phyloP scores from a whole-genome alignment of 176 grass and related monocot species.

The Bonia amplexicaulis region DNA sequence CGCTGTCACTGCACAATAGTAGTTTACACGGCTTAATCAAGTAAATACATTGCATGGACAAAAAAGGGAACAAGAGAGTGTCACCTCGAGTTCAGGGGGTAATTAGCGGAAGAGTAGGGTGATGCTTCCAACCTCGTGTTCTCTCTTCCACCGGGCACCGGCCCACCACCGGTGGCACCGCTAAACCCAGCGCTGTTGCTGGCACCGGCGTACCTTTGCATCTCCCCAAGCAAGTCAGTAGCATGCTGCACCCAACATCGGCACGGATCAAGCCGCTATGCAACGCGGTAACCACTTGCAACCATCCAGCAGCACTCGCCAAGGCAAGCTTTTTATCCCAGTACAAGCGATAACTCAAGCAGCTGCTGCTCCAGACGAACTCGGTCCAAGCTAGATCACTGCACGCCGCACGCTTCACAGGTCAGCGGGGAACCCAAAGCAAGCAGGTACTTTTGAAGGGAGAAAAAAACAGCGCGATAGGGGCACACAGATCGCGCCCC shows the following conservation, averaged over 20 bases:
- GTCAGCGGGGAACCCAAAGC: background rate
- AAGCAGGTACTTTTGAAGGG: background rate
- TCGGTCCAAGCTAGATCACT: background rate
- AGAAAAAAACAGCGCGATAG: background rate
- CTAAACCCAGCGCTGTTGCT: slow-evolving; percentile 53
- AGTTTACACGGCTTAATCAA: background rate
- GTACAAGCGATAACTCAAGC: no score
- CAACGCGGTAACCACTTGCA: background rate
- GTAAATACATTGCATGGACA: background rate
- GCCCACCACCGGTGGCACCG: slow-evolving; percentile 20
- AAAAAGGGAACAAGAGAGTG: background rate
- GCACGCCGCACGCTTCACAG: background rate
- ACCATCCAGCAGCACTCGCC: background rate
- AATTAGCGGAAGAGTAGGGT: slow-evolving; percentile 52
- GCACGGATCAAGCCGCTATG: background rate
- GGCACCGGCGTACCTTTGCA: slow-evolving; percentile 77
- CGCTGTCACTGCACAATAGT: background rate
- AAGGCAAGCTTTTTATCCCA: background rate
- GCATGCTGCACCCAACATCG: slow-evolving; percentile 44
- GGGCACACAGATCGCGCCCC: background rate
- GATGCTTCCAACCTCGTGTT: slow-evolving; percentile 50
- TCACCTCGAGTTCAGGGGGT: slow-evolving; percentile 71
- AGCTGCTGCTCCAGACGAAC: background rate
- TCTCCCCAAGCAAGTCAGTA: slow-evolving; percentile 51
- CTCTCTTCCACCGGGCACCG: slow-evolving; percentile 33